phyloP scores from a whole-genome alignment of 768 basidiomycete genomes.

The Auricularia sp. region DNA sequence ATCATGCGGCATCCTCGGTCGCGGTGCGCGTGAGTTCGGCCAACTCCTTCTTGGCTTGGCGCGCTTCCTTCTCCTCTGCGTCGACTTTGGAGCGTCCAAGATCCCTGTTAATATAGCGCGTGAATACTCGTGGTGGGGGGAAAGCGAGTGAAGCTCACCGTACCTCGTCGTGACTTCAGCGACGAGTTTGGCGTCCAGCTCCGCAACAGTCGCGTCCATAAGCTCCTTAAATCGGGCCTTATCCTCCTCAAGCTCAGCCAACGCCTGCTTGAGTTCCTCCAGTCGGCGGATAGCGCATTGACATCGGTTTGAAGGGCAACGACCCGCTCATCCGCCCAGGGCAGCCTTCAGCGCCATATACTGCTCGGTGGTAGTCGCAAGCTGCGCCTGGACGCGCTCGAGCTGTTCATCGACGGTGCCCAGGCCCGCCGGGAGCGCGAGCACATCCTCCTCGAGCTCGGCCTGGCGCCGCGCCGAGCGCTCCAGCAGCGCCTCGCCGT shows the following conservation, averaged over 20 bases:
- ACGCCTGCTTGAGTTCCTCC: constrained; percentile 60
- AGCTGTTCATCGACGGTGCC: constrained; percentile 80
- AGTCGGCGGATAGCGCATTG: constrained; percentile 54
- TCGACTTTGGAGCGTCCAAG: constrained; percentile 48
- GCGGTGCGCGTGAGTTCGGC: constrained; percentile 68
- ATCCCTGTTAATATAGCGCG: constrained; percentile 41
- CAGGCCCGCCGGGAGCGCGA: constrained; percentile 69
- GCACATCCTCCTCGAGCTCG: constrained; percentile 78
- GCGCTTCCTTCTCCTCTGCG: constrained; percentile 54
- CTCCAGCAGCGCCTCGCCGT: constrained; percentile 76
- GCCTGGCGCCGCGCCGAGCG: constrained; percentile 78
- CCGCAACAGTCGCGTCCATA: constrained; percentile 50
- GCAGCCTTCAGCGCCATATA: constrained; percentile 58
- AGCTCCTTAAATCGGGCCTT: constrained; percentile 64
- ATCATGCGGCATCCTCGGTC: constrained; percentile 71
- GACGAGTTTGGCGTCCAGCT: constrained; percentile 64
- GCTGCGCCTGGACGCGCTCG: constrained; percentile 63
- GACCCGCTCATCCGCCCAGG: constrained; percentile 59
- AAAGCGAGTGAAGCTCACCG: constrained; percentile 15
- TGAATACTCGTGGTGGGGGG: constrained; percentile 1
- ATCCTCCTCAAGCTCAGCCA: constrained; percentile 73
- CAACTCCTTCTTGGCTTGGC: constrained; percentile 67
- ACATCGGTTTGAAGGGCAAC: constrained; percentile 47
- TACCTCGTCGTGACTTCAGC: constrained; percentile 57
- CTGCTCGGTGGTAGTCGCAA: constrained; percentile 74